Percentiles rank a stretch among this genome's conserved stretches.
phyloP scores from a whole-genome alignment of 345 rosid species.

The Hirschfeldia incana region DNA sequence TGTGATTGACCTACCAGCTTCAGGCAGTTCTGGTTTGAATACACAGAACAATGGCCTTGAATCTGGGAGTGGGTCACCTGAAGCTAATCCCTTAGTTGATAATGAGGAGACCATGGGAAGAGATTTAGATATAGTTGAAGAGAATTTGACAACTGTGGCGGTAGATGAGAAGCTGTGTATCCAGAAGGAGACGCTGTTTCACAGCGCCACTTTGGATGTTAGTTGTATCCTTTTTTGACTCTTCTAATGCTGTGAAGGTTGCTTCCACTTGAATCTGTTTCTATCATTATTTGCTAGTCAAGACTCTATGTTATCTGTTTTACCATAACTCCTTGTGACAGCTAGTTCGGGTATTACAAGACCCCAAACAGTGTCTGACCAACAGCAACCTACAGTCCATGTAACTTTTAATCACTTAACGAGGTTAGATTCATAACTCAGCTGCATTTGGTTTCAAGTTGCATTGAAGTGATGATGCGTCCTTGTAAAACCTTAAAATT shows the following conservation, averaged over 20 bases:
- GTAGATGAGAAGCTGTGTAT: constrained; percentile 37
- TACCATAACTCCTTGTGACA: constrained; percentile 56
- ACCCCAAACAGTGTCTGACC: constrained; percentile 50
- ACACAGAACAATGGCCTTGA: constrained; percentile 41
- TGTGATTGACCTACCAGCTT: constrained; percentile 35
- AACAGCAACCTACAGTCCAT: constrained; percentile 69
- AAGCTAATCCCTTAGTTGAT: constrained; percentile 34
- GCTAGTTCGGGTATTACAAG: constrained; percentile 68
- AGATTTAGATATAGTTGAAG: constrained; percentile 30
- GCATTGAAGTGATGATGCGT: neutral
- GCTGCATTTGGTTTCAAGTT: constrained; percentile 1
- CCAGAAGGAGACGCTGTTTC: constrained; percentile 37
- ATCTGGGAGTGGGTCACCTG: constrained; percentile 42
- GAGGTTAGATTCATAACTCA: constrained; percentile 49
- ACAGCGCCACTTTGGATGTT: constrained; percentile 41
- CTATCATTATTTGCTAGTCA: constrained; percentile 3
- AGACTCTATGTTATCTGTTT: constrained; percentile 12
- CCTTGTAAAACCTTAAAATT: constrained; percentile 4
- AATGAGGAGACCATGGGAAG: constrained; percentile 17
- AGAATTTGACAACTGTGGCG: constrained; percentile 29
- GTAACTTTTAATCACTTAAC: constrained; percentile 65
- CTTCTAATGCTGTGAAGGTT: constrained; percentile 13
- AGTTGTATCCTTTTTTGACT: constrained; percentile 59
- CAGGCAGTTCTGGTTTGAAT: constrained; percentile 37
- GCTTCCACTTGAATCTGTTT: constrained; percentile 5